Evolutionary conservation across 164 flowering plant species (phyloP), one percentile per base, ranked within the genome.

Genomic region (Platanus orientalis): DNA sequence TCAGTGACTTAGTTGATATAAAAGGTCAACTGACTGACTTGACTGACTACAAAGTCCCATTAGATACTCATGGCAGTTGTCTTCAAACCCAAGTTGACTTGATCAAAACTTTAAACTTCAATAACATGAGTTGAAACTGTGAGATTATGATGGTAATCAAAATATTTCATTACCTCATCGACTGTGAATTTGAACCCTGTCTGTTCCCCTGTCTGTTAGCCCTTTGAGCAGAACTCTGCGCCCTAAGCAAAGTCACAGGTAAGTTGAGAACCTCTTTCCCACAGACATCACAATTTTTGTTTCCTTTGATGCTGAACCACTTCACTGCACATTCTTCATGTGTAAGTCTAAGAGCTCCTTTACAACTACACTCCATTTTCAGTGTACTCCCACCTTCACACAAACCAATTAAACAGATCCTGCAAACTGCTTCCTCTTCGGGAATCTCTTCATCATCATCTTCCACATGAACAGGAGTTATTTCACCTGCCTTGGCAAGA

Each of bases 351-450:
- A 92, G 90, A 56, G 81, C 96, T 72, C 98, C 96, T 79, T 84
- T 92, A 81, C 98, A 92, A 72, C 90, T 83, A 78, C 98, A 92
- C 64, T 88, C 96, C 91, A 90, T 81, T 74, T 86, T 86, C 27
- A 92, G 76, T 24, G 84, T 83, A 58, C 76, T 81, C 69, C 83
- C 81, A 69, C 79, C 90, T 62, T 84, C 85, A 60, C 85, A 84
- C 25, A 71, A 63, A 21, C 28, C 74, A 56, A 81, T 90, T 17
- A 82, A 60, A 74, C 98, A 92, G 60, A 92, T 88, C 78, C 98
- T 80, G 75, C 98, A 92, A 51, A 81, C 77, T 50, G 94, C 94
- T 70, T 88, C 96, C 69, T 92, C 92, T 72, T 92, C 98, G n/a
- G 92, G 85, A 74, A 90, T 92, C 74, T 92, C 96, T 80, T 87